phyloP scores from a whole-genome alignment of 2,329 filamentous ascomycete genomes.

The Niveomyces coronatus region DNA sequence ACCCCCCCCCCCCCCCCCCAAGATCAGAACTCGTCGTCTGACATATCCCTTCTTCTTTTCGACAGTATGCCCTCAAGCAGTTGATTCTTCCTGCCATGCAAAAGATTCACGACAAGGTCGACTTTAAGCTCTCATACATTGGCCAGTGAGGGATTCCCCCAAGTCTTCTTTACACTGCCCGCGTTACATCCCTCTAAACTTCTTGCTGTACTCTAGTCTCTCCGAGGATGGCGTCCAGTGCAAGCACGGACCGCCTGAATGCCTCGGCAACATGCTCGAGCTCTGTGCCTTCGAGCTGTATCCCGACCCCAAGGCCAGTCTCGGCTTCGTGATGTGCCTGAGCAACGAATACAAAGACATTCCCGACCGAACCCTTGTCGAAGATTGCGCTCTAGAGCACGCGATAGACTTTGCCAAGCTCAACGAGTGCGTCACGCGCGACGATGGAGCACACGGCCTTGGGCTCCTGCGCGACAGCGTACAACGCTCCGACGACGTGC shows the following conservation, averaged over 20 bases:
- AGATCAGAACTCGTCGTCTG: too few relatives aligned
- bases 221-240: slow-evolving; percentile 79
- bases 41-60: neutral
- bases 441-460: slow-evolving; percentile 63
- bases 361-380: slow-evolving; percentile 64
- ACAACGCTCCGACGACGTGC: slow-evolving; percentile 47
- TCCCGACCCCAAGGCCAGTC: slow-evolving; percentile 73
- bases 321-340: slow-evolving; percentile 91
- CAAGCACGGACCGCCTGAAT: slow-evolving; percentile 83
- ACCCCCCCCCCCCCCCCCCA: too few relatives aligned
- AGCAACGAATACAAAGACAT: slow-evolving; percentile 66
- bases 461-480: slow-evolving; percentile 59
- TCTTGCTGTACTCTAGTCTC: slow-evolving; percentile 32
- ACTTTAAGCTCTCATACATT: slow-evolving; percentile 87
- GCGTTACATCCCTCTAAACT: neutral
- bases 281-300: slow-evolving; percentile 80
- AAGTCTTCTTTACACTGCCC: neutral
- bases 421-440: slow-evolving; percentile 70
- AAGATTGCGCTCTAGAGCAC: slow-evolving; percentile 85
- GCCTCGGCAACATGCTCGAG: slow-evolving; percentile 85
- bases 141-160: slow-evolving; percentile 48
- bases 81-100: slow-evolving; percentile 84
- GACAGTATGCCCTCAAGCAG: slow-evolving; percentile 62
- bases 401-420: slow-evolving; percentile 73
- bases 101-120: slow-evolving; percentile 68